Evolutionary conservation across 2,329 filamentous ascomycete genomes (phyloP).

Genomic region (Clathrospora elynae): DNA sequence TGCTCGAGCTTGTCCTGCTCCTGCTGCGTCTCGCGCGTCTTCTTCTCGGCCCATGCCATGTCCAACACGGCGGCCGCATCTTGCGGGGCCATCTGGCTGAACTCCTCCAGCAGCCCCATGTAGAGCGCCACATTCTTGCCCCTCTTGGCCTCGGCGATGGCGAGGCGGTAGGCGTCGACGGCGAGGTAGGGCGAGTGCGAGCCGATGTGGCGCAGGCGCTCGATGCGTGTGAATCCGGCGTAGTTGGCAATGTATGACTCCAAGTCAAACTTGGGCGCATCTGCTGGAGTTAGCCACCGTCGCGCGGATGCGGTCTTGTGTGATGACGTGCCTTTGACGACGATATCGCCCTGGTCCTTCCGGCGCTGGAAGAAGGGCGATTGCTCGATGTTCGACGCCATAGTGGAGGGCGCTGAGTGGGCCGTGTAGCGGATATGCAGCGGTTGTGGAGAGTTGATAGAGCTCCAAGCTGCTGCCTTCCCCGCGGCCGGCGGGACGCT

Average conservation of each 20-base stretch:
- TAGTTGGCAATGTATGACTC: constrained; percentile 92
- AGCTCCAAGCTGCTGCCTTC: constrained; percentile 27
- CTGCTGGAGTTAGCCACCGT: constrained; percentile 53
- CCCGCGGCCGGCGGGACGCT: constrained; percentile 19
- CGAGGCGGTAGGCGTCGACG: constrained; percentile 78
- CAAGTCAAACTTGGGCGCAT: constrained; percentile 85
- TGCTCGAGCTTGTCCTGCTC: constrained; percentile 78
- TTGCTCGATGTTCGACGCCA: constrained; percentile 44
- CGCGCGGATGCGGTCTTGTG: neutral
- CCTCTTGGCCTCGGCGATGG: constrained; percentile 74
- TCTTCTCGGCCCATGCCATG: constrained; percentile 73
- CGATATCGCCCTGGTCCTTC: constrained; percentile 29
- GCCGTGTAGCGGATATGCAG: constrained; percentile 17
- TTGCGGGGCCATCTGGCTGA: constrained; percentile 66
- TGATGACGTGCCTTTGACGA: constrained; percentile 41
- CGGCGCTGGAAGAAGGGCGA: constrained; percentile 45
- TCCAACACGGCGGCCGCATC: constrained; percentile 73
- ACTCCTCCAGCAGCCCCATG: constrained; percentile 66
- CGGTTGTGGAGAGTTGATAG: constrained; percentile 16
- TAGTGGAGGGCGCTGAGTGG: constrained; percentile 24
- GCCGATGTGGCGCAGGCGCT: constrained; percentile 82
- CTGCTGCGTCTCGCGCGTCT: constrained; percentile 67
- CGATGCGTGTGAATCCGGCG: constrained; percentile 76
- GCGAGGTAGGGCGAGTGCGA: constrained; percentile 75
- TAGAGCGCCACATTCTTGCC: constrained; percentile 77